Base-by-base conservation (phyloP, 257 asterid species). In the Cruciata laevipes region DNA sequence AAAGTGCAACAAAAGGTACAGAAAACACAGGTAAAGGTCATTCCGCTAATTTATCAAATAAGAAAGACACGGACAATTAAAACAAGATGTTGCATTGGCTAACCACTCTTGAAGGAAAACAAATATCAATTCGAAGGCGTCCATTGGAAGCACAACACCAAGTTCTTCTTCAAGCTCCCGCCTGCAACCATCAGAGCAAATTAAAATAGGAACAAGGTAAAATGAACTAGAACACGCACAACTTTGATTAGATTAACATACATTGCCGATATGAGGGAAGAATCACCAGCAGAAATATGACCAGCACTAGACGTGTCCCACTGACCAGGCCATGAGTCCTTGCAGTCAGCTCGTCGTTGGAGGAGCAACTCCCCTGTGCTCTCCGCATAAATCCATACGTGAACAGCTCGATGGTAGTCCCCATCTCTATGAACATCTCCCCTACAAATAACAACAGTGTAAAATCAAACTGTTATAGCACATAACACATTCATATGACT, bases 291-390 rank as follows among this genome's bases (percentile, higher is more conserved):
- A 21, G 99, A 86, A 68, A 90, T 86, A 77, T 93, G 99, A 68
- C 99, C 99, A 63, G 97, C 99, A 77, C 99, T 90, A 76, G 97
- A 93, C 68, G 86, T 82, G 80, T 93, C 99, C 99, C 99, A 93
- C 71, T 70, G 71, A 32, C 95, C 97, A 61, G 99, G 86, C 95
- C 95, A 93, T n/a, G 97, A 93, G 75, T 93, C 97, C 85, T 93
- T 93, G 81, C 87, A 81, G 33, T 90, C 82, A 65, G 99, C 80
- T 73, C 97, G 99, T 27, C 61, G 71, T 67, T 93, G 99, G 58
- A 93, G 78, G 24, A 93, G 86, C 56, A 93, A 79, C 73, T 93
- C 85, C 73, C 85, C 93, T 51, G 97, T 93, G 76, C 82, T 85
- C 84, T 93, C 99, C 64, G 90, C 83, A 86, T 68, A 88, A 71